A percentile compares a stretch with the other conserved stretches of the same genome.
These are phyloP conservation scores for Exophiala dermatitidis DNA, from an alignment of 2,329 filamentous ascomycete genomes.

Conservation along the genomic window DNA sequence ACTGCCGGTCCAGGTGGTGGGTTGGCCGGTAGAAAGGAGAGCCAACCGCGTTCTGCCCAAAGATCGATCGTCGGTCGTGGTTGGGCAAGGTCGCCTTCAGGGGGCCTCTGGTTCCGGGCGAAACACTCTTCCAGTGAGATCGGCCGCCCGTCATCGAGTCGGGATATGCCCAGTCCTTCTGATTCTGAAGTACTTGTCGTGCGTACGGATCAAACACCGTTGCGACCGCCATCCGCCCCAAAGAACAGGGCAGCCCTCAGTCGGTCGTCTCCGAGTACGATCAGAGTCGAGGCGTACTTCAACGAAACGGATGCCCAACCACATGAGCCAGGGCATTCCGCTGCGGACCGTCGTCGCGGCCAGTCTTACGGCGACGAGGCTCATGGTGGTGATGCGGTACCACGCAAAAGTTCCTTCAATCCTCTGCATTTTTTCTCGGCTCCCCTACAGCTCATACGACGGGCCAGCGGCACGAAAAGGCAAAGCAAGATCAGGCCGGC, in stretches of 20 bases:
- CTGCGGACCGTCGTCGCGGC: neutral
- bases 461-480: conserved; percentile 7
- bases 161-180: neutral
- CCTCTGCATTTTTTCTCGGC: conserved; percentile 15
- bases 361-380: no score
- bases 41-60: conserved; percentile 1
- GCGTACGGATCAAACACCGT: conserved; percentile 15
- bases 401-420: conserved; percentile 16
- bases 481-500: neutral
- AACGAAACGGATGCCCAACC: neutral
- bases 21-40: conserved; percentile 1
- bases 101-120: conserved; percentile 8
- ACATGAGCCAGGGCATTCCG: neutral
- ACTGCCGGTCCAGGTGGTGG: neutral
- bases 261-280: conserved; percentile 2
- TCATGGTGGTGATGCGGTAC: neutral
- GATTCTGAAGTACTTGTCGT: conserved; percentile 6
- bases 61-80: conserved; percentile 2
- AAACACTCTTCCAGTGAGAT: conserved; percentile 9
- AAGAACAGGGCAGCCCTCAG: neutral
- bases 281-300: conserved; percentile 18
- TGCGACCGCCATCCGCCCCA: conserved; percentile 12
- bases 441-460: conserved; percentile 11
- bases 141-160: neutral
- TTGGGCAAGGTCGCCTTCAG: conserved; percentile 15